Conservation (phyloP, 495 filamentous ascomycete genomes). For the Daldinia concentrica region DNA sequence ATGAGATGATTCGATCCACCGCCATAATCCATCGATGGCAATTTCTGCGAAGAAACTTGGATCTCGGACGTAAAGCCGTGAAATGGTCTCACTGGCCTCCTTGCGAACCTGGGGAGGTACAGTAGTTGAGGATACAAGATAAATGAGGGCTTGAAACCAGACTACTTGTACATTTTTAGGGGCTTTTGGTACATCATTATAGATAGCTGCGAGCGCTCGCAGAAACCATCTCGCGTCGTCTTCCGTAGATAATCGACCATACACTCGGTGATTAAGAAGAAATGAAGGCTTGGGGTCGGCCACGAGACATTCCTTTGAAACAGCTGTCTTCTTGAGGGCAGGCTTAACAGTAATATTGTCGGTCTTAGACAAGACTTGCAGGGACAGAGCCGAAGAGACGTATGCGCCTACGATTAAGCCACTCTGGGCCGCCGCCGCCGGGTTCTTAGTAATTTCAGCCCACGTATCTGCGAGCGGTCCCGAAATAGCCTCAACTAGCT, state of each 20-base stretch:
- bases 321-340: slow-evolving; percentile 65
- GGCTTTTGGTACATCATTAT: slow-evolving; percentile 51
- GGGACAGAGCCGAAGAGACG: slow-evolving; percentile 70
- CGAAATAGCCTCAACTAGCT: slow-evolving; percentile 67
- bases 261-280: slow-evolving; percentile 82
- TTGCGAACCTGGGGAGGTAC: slow-evolving; percentile 67
- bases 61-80: slow-evolving; percentile 64
- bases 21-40: slow-evolving; percentile 80
- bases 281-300: slow-evolving; percentile 81
- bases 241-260: slow-evolving; percentile 74
- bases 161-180: slow-evolving; percentile 53
- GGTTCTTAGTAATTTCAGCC: slow-evolving; percentile 79
- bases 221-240: slow-evolving; percentile 81
- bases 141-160: slow-evolving; percentile 87
- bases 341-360: slow-evolving; percentile 54
- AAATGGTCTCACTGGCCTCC: slow-evolving; percentile 65
- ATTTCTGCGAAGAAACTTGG: slow-evolving; percentile 64
- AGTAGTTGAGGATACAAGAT: slow-evolving; percentile 68
- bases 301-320: slow-evolving; percentile 69
- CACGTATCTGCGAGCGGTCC: slow-evolving; percentile 76
- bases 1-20: slow-evolving; percentile 74
- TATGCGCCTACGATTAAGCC: slow-evolving; percentile 80
- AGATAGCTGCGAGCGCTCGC: slow-evolving; percentile 71
- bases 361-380: slow-evolving; percentile 55
- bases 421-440: slow-evolving; percentile 75